Evolutionary conservation across 768 basidiomycete species (phyloP), one percentile per base, ranked within the genome.

Genomic region (Ramaria rubella): DNA sequence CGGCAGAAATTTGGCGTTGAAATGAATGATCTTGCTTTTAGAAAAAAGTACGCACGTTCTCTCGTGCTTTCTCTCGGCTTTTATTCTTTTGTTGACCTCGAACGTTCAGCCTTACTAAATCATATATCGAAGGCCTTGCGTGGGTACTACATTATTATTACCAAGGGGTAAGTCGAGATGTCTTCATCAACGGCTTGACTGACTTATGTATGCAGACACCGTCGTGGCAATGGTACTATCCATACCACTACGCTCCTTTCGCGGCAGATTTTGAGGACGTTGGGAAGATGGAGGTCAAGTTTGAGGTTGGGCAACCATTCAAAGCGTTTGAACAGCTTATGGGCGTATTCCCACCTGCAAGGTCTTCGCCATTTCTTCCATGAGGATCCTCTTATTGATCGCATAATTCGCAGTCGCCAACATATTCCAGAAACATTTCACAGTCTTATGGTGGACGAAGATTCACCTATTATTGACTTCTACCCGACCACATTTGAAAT

Each of bases 211-310:
- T 46, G 43, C 58, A 87, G 91, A 83, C 90, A 7, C 89, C 90
- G 3, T 96, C 94, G 2, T 98, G 95, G 95, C 84, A 94, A 65
- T 99, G 96, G 96, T 99, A 87, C 73, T 98, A 97, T 69, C 96
- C 96, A 1, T 94, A 88, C 65, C 96, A 99, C 70, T 99, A 96
- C 68, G 92, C 96, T 12, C 96, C 96, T 1, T 99, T 99, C 68
- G 96, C 96, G 7, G 85, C 86, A 59, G 96, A 99, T 69, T 97
- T 98, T 62, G 79, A 81, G 55, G 85, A 89, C 44, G 75, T 95
- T 46, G 80, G 78, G 33, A 77, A 83, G 60, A 83, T 94, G 81
- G 74, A 91, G 34, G 83, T 98, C 67, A 70, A 75, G 34, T 98
- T 98, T 65, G 79, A 81, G 4, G 67, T 82, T 24, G 91, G 94